Evolutionary conservation across 164 flowering plant species (phyloP), one percentile per base, ranked within the genome.

Genomic region (Amborella trichopoda): DNA sequence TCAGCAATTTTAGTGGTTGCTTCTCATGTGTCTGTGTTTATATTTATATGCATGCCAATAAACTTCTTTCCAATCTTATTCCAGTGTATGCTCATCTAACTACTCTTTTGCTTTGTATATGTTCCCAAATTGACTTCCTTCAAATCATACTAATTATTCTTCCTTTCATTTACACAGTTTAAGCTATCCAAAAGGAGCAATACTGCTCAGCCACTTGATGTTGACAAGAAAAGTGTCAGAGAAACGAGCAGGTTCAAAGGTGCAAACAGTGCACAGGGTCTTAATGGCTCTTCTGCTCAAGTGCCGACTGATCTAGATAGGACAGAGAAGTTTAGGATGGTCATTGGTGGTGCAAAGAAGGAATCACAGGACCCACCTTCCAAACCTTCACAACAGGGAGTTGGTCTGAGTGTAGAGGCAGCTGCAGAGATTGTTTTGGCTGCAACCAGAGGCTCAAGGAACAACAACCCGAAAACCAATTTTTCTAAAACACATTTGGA

Each of bases 361-460:
- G 95, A 84, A 43, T 48, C 53, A 36, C 71, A 62, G 16, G 94
- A 86, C 2, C 69, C 41, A 17, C 59, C 72, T 19, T 46, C 81
- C 3, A 81, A 67, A 65, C 44, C 65, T 2, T 4, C 52, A 3
- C 69, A 62, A 50, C 76, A 62, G 13, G 68, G 69, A 26, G 8
- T 28, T 58, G 81, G 70, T 39, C 51, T 76, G 45, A 61, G 59
- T 46, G 65, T 77, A 32, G 93, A 82, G 71, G 78, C 79, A 22
- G 83, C 80, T 22, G 95, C 95, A 52, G 95, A 93, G 32, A 91
- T 91, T 53, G 82, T 91, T 64, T 83, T 80, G 67, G 96, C 90
- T 46, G 96, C 95, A 42, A 80, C 74, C 17, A 71, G 85, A 62
- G 99, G 99, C 33, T 61, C 71, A 39, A 78, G 55, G 50, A 64